Evolutionary conservation across 2,329 filamentous ascomycete genomes (phyloP).

Genomic region (Falciphora oryzae): DNA sequence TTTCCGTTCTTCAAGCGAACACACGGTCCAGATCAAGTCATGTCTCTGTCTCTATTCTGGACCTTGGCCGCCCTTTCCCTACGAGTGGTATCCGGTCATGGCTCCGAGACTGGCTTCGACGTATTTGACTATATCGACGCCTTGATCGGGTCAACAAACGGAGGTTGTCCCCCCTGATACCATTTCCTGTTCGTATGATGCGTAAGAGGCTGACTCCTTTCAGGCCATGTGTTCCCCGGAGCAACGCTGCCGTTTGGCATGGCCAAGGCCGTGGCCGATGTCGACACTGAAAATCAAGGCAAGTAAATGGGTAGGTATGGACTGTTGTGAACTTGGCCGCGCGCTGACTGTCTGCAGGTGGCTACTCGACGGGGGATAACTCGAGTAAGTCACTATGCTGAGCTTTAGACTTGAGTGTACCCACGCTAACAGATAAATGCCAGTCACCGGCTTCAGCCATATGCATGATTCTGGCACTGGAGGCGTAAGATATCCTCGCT

Average conservation of each 20-base stretch:
- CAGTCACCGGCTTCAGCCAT: constrained; percentile 26
- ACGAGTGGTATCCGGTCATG: background rate
- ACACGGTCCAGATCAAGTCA: background rate
- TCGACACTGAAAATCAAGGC: constrained; percentile 19
- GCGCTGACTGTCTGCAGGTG: constrained; percentile 14
- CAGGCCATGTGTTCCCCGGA: constrained; percentile 24
- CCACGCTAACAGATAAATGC: background rate
- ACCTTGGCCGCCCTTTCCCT: background rate
- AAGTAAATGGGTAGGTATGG: background rate
- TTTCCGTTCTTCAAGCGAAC: background rate
- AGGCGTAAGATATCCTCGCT: constrained; percentile 21
- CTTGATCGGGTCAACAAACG: constrained; percentile 23
- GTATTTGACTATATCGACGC: constrained; percentile 21
- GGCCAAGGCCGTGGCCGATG: constrained; percentile 25
- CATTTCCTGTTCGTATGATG: background rate
- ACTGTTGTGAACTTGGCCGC: background rate
- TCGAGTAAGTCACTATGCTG: constrained; percentile 9
- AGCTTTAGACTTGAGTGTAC: background rate
- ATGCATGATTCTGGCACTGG: constrained; percentile 27
- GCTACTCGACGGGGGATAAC: constrained; percentile 21
- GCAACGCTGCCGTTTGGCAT: constrained; percentile 24
- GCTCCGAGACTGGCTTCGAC: constrained; percentile 6
- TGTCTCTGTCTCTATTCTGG: background rate
- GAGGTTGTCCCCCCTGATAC: constrained; percentile 14
- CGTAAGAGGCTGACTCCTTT: background rate